These are phyloP conservation scores for Mycena rosella DNA, from an alignment of 768 basidiomycete species.

Conservation along the genomic window DNA sequence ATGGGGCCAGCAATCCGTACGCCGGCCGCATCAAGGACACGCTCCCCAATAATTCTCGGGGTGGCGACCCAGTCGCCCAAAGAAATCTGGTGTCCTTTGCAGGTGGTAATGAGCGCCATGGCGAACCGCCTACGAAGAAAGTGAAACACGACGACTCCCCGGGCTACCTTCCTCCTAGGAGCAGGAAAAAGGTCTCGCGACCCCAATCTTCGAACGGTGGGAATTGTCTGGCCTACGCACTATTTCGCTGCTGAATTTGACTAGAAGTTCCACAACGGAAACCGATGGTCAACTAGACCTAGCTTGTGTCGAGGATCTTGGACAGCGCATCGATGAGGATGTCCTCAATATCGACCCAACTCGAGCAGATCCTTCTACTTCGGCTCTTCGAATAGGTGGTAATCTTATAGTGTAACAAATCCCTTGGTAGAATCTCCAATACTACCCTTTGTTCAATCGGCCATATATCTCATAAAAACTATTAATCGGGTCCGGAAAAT, in stretches of 20 bases:
- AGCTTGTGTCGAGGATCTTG: constrained; percentile 17
- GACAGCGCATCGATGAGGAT: not conserved
- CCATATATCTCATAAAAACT: no score
- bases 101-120: not conserved
- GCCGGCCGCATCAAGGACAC: not conserved
- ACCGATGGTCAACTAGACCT: constrained; percentile 7
- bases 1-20: constrained; percentile 18
- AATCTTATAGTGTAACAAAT: no score
- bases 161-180: not conserved
- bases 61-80: constrained; percentile 8
- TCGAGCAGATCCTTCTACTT: not conserved
- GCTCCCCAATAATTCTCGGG: not conserved
- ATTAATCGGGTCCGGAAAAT: no score
- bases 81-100: not conserved
- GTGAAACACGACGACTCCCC: not conserved
- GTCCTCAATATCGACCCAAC: not conserved
- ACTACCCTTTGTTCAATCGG: no score
- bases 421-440: no score
- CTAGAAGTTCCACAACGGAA: not conserved
- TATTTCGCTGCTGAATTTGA: constrained; percentile 1
- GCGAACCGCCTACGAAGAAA: constrained; percentile 23
- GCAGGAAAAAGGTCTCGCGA: constrained; percentile 24
- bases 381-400: no score
- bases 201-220: constrained; percentile 22
- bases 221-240: not conserved